Evolutionary conservation across 768 basidiomycete species (phyloP), one percentile per base, ranked within the genome.

Genomic region (Lentinus tigrinus): DNA sequence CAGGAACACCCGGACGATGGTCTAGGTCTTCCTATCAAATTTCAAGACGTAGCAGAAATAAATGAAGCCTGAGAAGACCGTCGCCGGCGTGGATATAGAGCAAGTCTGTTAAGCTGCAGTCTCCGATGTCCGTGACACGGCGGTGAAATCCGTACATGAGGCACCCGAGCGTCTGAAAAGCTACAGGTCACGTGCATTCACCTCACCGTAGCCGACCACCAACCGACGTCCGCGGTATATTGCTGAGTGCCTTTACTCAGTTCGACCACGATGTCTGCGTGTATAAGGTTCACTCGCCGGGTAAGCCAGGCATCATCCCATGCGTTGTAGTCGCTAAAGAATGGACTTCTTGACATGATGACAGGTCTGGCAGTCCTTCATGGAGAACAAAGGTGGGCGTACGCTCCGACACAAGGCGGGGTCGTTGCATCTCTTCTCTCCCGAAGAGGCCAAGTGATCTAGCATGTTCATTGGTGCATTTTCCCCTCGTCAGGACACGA

Each of bases 341-440:
- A 21, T 6, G 38, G 47, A 37, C n/a, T 37, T 36, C n/a, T 61
- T 46, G 54, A 46, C 34, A 8, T 67, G 44, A 9, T 37, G 21
- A 39, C 67, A 89, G 90, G 91, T 93, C 52, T 93, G 91, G 91
- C 81, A 84, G 66, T 90, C 88, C 5, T 93, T 93, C 67, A 61
- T 92, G 3, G 83, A 86, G 44, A 89, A 85, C 63, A 80, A 85
- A 78, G 91, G 90, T 87, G 31, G 13, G 74, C 16, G 8, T 4
- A 31, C 14, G 6, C 26, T 53, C n/a, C 26, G 6, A 2, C n/a
- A n/a, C n/a, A n/a, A n/a, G n/a, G n/a, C n/a, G 6, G 5, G 36
- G 52, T n/a, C n/a, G 13, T 44, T 4, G 47, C 14, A 21, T 34
- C 1, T 21, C 0, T 26, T 21, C 17, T 17, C n/a, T 37, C 5